phyloP scores from a whole-genome alignment of 1,139 yeast genomes.

The Geotrichum cucujoidarum region DNA sequence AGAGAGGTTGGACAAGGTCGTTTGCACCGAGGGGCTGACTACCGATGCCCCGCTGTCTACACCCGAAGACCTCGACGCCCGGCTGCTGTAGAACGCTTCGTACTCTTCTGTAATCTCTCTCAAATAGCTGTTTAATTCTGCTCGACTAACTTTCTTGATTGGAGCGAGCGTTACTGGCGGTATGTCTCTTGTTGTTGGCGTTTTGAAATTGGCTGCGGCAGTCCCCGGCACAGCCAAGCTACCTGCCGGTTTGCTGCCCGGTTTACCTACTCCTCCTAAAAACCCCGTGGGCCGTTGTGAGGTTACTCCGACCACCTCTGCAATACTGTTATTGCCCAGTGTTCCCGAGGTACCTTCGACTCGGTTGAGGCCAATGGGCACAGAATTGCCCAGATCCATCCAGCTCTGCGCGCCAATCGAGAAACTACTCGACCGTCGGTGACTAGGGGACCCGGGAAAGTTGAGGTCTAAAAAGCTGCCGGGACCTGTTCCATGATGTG shows the following conservation, averaged over 20 bases:
- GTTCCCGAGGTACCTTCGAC: constrained; percentile 41
- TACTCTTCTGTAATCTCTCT: constrained; percentile 50
- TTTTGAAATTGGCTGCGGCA: constrained; percentile 42
- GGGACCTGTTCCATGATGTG: neutral
- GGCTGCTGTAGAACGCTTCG: constrained; percentile 43
- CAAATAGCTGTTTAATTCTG: constrained; percentile 47
- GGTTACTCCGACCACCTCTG: constrained; percentile 52
- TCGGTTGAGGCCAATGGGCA: constrained; percentile 26
- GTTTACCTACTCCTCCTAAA: constrained; percentile 13
- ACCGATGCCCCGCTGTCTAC: constrained; percentile 5
- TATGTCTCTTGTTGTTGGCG: constrained; percentile 78
- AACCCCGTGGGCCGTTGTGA: neutral
- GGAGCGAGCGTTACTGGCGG: constrained; percentile 74
- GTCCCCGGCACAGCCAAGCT: constrained; percentile 24
- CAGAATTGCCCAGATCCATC: constrained; percentile 7
- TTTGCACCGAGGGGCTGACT: constrained; percentile 11
- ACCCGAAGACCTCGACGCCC: constrained; percentile 14
- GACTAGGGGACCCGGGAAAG: constrained; percentile 8
- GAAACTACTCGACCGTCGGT: constrained; percentile 10
- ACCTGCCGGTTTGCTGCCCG: constrained; percentile 39
- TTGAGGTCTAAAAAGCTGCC: constrained; percentile 6
- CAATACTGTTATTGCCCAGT: constrained; percentile 73
- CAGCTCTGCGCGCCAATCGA: constrained; percentile 10
- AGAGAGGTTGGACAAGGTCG: constrained; percentile 13
- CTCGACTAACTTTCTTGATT: constrained; percentile 47